Evolutionary conservation across 140 eudicot genomes (phyloP).

Genomic region (Artemisia princeps): DNA sequence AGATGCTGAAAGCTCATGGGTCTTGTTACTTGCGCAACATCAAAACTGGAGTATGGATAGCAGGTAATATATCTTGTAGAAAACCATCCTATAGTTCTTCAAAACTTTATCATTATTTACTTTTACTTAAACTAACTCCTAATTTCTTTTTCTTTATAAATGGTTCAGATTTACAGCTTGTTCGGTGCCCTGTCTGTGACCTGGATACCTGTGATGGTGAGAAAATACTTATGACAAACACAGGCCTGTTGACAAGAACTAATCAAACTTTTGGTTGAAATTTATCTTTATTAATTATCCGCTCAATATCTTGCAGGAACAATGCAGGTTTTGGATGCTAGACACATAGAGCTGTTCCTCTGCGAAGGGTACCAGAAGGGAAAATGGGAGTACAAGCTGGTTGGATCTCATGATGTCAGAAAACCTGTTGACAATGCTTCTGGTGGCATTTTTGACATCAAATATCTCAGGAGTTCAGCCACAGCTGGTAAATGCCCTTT

Average conservation of each 20-base stretch:
- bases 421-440: slow-evolving; percentile 64
- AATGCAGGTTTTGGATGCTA: slow-evolving; percentile 85
- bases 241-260: slow-evolving; percentile 10
- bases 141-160: slow-evolving; percentile 9
- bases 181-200: slow-evolving; percentile 94
- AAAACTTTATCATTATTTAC: slow-evolving; percentile 5
- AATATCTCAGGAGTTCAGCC: slow-evolving; percentile 53
- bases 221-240: slow-evolving; percentile 19
- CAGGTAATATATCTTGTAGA: slow-evolving; percentile 43
- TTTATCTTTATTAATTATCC: not conserved
- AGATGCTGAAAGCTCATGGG: slow-evolving; percentile 48
- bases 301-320: slow-evolving; percentile 55
- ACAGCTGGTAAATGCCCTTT: slow-evolving; percentile 55
- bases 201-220: slow-evolving; percentile 87
- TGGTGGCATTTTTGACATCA: slow-evolving; percentile 69
- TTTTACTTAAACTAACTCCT: not conserved
- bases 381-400: slow-evolving; percentile 66
- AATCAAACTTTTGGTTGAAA: not conserved
- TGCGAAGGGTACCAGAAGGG: slow-evolving; percentile 54
- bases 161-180: slow-evolving; percentile 82
- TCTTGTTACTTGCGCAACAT: slow-evolving; percentile 53
- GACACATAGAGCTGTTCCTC: slow-evolving; percentile 81
- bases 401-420: slow-evolving; percentile 54
- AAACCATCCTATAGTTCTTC: slow-evolving; percentile 6
- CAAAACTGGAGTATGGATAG: slow-evolving; percentile 89